Conservation (phyloP, 441 rosid species). For the Erysimum cheiri region DNA sequence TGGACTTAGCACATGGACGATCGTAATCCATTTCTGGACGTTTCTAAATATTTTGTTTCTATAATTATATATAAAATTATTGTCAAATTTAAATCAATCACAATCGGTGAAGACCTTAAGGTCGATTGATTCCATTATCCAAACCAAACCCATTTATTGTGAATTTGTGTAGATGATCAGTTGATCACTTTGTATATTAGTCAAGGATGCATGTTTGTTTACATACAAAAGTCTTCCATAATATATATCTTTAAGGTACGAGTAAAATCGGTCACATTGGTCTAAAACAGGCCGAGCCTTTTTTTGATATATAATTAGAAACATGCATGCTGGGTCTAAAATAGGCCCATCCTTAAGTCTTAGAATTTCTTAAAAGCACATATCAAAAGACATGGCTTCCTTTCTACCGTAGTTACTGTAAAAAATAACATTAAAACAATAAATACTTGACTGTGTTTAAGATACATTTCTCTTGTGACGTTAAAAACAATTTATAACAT, state of each 20-base stretch:
- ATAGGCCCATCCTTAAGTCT: neutral
- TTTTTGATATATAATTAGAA: too few relatives aligned
- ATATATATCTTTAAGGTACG: neutral
- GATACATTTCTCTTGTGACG: neutral
- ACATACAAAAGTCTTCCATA: neutral
- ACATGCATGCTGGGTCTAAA: too few relatives aligned
- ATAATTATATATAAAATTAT: neutral
- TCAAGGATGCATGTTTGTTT: neutral
- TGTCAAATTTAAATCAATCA: neutral
- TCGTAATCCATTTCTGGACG: neutral
- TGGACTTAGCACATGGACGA: neutral
- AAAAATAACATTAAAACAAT: neutral
- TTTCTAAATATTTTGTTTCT: neutral
- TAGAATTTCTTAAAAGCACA: neutral
- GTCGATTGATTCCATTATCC: neutral
- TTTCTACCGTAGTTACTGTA: too few relatives aligned
- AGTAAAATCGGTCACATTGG: neutral
- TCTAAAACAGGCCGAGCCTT: neutral
- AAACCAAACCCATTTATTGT: neutral
- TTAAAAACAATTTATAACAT: neutral
- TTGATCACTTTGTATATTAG: too few relatives aligned
- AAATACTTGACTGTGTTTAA: neutral
- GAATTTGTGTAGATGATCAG: too few relatives aligned
- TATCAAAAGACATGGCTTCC: too few relatives aligned
- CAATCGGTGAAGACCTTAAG: neutral